These are phyloP conservation scores for Fraxinus pennsylvanica DNA, from an alignment of 257 asterid species.

Conservation along the genomic window DNA sequence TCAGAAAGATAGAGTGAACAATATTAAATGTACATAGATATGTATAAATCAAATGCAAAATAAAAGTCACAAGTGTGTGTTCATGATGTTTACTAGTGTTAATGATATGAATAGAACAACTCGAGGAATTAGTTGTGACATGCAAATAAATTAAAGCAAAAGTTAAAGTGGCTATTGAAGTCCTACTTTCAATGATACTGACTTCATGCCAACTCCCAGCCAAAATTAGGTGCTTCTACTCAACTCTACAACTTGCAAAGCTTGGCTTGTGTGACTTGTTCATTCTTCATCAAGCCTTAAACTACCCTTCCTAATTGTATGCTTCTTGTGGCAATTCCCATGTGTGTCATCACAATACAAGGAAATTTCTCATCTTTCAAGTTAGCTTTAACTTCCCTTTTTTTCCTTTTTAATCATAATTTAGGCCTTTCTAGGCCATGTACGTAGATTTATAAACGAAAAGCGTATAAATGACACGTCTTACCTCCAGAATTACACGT, in stretches of 20 bases:
- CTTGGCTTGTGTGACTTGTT: slow-evolving; percentile 14
- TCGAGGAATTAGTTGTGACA: slow-evolving; percentile 31
- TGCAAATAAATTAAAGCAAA: slow-evolving; percentile 6
- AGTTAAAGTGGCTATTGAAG: slow-evolving; percentile 15
- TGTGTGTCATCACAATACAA: slow-evolving; percentile 19
- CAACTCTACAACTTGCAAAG: slow-evolving; percentile 31
- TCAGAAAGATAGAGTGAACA: background rate
- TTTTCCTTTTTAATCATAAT: background rate
- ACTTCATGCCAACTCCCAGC: slow-evolving; percentile 36
- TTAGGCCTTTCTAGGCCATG: background rate
- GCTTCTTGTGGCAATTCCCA: slow-evolving; percentile 6
- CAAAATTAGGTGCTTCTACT: slow-evolving; percentile 2
- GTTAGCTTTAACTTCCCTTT: background rate
- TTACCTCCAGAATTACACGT: background rate
- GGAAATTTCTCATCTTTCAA: slow-evolving; percentile 18
- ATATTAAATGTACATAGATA: background rate
- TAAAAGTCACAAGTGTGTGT: background rate
- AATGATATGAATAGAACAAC: slow-evolving; percentile 22
- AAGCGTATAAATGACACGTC: background rate
- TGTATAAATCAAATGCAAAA: background rate
- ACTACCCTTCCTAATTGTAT: slow-evolving; percentile 15
- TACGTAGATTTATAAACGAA: background rate
- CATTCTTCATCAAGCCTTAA: slow-evolving; percentile 28
- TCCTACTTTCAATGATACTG: slow-evolving; percentile 32
- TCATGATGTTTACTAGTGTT: slow-evolving; percentile 5